A percentile compares a stretch with the other conserved stretches of the same genome.
Conservation (phyloP, 805 yeast genomes). For the Isabelozyma pseudorhagii region DNA sequence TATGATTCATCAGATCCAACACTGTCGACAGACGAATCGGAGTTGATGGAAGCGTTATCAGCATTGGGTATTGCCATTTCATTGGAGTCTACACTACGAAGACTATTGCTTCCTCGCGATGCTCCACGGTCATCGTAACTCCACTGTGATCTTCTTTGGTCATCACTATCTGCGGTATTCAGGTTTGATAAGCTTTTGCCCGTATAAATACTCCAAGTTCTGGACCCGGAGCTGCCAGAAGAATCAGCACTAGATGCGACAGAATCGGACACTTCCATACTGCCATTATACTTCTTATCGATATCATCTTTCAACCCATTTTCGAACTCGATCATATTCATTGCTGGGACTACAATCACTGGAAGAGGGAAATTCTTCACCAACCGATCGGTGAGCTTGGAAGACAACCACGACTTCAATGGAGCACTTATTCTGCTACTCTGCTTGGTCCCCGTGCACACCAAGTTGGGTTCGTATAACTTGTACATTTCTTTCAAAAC, state of each 20-base stretch:
- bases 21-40: conserved; percentile 15
- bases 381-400: conserved; percentile 60
- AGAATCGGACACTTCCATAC: neutral
- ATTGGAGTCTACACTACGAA: neutral
- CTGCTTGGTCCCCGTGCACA: conserved; percentile 56
- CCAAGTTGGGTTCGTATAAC: conserved; percentile 58
- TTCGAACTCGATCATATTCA: conserved; percentile 55
- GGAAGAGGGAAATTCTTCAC: conserved; percentile 66
- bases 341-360: conserved; percentile 62
- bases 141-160: too few species aligned
- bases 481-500: conserved; percentile 58
- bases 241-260: neutral
- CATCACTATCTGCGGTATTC: neutral
- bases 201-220: neutral
- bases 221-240: neutral
- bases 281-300: conserved; percentile 4
- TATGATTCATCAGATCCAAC: conserved; percentile 30
- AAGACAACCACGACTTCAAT: conserved; percentile 56
- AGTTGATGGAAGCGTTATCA: conserved; percentile 11
- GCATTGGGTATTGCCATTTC: conserved; percentile 1
- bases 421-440: conserved; percentile 42
- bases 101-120: too few species aligned
- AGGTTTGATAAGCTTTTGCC: neutral
- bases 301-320: conserved; percentile 33
- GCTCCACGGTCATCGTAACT: too few species aligned